Percentiles rank a stretch among this genome's conserved stretches.
Evolutionary conservation across 2,329 filamentous ascomycete species (phyloP).

Genomic region (Xylaria sp.): DNA sequence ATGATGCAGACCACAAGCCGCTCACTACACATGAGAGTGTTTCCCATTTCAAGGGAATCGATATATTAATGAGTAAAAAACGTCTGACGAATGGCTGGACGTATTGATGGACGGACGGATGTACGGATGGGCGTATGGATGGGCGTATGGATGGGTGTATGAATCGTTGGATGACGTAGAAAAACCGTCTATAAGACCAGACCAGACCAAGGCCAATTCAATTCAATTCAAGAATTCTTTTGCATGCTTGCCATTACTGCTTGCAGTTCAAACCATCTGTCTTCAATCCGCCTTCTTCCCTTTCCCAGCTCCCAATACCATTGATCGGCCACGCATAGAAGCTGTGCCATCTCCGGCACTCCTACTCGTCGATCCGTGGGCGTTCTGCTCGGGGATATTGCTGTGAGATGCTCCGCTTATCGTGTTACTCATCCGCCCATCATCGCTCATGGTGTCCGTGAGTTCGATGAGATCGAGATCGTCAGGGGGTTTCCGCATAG

Average conservation of each 20-base stretch:
- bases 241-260: too few species aligned
- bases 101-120: too few species aligned
- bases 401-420: conserved; percentile 30
- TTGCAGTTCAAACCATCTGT: conserved; percentile 7
- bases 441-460: conserved; percentile 65
- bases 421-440: conserved; percentile 47
- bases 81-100: too few species aligned
- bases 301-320: conserved; percentile 41
- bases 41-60: background rate
- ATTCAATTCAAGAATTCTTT: too few species aligned
- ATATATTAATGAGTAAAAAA: too few species aligned
- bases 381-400: conserved; percentile 42
- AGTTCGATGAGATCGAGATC: conserved; percentile 74
- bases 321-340: conserved; percentile 46
- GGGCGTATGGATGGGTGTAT: too few species aligned
- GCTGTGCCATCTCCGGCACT: conserved; percentile 45
- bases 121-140: too few species aligned
- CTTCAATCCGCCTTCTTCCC: conserved; percentile 54
- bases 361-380: conserved; percentile 46
- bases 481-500: conserved; percentile 48
- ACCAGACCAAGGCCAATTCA: too few species aligned
- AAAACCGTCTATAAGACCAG: too few species aligned
- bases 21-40: conserved; percentile 13
- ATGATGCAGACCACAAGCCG: conserved; percentile 32
- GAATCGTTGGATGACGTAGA: too few species aligned